These are phyloP conservation scores for Amaranthus palmeri DNA, from an alignment of 148 eudicot species.

Conservation along the genomic window DNA sequence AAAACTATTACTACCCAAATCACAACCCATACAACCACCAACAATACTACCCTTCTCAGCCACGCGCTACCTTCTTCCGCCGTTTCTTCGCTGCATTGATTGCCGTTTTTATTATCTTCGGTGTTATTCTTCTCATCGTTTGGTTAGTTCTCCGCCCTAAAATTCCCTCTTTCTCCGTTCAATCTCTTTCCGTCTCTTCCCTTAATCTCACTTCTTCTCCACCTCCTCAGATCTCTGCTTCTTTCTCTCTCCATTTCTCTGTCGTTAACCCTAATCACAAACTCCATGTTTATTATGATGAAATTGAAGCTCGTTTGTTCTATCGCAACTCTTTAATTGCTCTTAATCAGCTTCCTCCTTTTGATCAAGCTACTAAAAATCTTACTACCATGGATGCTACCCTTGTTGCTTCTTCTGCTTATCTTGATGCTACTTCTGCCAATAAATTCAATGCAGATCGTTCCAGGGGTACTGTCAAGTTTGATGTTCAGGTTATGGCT, in stretches of 20 bases:
- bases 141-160: slow-evolving; percentile 83
- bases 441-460: slow-evolving; percentile 34
- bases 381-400: slow-evolving; percentile 31
- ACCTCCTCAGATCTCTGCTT: slow-evolving; percentile 30
- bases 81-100: slow-evolving; percentile 51
- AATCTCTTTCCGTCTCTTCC: slow-evolving; percentile 40
- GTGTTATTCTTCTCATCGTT: slow-evolving; percentile 47
- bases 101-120: slow-evolving; percentile 44
- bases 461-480: slow-evolving; percentile 29
- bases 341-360: slow-evolving; percentile 43
- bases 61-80: slow-evolving; percentile 58
- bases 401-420: slow-evolving; percentile 36
- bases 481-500: slow-evolving; percentile 41
- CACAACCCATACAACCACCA: slow-evolving; percentile 27
- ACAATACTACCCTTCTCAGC: slow-evolving; percentile 27
- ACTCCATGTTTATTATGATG: slow-evolving; percentile 41
- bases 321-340: slow-evolving; percentile 26
- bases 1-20: slow-evolving; percentile 36
- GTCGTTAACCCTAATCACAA: slow-evolving; percentile 24
- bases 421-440: slow-evolving; percentile 21
- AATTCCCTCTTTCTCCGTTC: slow-evolving; percentile 55
- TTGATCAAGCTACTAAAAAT: slow-evolving; percentile 40
- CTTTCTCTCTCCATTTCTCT: slow-evolving; percentile 8
- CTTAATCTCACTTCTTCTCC: slow-evolving; percentile 35
- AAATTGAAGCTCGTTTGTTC: slow-evolving; percentile 28